These are phyloP conservation scores for Apiospora malaysiana DNA, from an alignment of 2,329 filamentous ascomycete species.

Conservation along the genomic window DNA sequence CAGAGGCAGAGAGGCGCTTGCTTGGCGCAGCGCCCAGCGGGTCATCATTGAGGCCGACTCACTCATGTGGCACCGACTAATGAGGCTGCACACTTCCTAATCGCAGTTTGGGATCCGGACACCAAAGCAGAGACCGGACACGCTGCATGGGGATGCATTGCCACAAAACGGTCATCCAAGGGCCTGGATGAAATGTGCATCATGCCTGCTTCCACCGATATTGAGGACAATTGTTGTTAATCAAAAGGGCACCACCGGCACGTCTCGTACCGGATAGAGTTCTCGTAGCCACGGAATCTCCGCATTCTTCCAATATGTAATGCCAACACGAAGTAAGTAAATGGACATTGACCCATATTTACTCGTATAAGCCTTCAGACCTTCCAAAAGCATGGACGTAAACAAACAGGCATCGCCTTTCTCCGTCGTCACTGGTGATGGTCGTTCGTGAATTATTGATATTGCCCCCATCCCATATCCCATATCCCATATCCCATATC, in stretches of 20 bases:
- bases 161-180: too few species aligned
- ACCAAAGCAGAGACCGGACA: not conserved
- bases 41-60: not conserved
- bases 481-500: too few species aligned
- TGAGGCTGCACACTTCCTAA: not conserved
- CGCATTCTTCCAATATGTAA: not conserved
- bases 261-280: not conserved
- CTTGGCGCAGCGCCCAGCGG: not conserved
- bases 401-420: not conserved
- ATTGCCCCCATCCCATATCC: too few species aligned
- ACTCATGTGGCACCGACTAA: not conserved
- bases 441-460: not conserved
- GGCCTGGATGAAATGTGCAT: too few species aligned
- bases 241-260: too few species aligned
- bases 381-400: not conserved
- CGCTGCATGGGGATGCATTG: too few species aligned
- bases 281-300: not conserved
- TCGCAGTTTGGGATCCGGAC: not conserved
- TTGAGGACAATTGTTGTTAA: not conserved
- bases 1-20: not conserved
- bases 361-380: not conserved
- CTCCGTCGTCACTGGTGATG: not conserved
- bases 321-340: constrained; percentile 2
- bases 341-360: not conserved
- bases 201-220: not conserved